These are phyloP conservation scores for Perilla frutescens DNA, from an alignment of 257 asterid genomes.

Conservation along the genomic window DNA sequence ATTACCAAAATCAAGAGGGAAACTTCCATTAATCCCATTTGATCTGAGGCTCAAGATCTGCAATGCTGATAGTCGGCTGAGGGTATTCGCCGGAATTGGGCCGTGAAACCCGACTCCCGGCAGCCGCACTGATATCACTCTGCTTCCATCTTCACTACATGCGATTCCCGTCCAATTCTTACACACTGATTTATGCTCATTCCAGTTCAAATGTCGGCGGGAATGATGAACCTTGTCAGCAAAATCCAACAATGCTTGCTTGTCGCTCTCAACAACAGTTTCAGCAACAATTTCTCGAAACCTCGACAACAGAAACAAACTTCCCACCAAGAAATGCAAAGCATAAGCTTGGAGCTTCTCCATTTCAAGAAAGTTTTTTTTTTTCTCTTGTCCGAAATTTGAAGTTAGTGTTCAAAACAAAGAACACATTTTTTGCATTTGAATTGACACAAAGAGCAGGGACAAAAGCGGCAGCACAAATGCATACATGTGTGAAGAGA, in stretches of 20 bases:
- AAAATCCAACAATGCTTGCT: conserved; percentile 82
- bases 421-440: conserved; percentile 34
- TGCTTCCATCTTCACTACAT: conserved; percentile 73
- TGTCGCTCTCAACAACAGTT: conserved; percentile 65
- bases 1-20: conserved; percentile 75
- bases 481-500: conserved; percentile 29
- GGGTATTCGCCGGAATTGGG: conserved; percentile 70
- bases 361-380: conserved; percentile 48
- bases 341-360: conserved; percentile 40
- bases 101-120: conserved; percentile 94
- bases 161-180: conserved; percentile 84
- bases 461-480: conserved; percentile 45
- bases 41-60: conserved; percentile 98
- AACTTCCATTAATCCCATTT: conserved; percentile 72
- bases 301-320: conserved; percentile 38
- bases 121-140: conserved; percentile 71
- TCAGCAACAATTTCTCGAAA: conserved; percentile 32
- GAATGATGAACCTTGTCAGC: conserved; percentile 52
- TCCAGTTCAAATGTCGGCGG: conserved; percentile 79
- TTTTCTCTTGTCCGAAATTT: neutral
- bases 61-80: conserved; percentile 79
- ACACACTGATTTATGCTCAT: conserved; percentile 59
- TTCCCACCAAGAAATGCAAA: conserved; percentile 44
- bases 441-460: conserved; percentile 33
- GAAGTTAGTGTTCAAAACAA: conserved; percentile 34